Percentiles rank a stretch among this genome's conserved stretches.
These are phyloP conservation scores for Coffea eugenioides DNA, from an alignment of 257 asterid genomes.

Conservation along the genomic window DNA sequence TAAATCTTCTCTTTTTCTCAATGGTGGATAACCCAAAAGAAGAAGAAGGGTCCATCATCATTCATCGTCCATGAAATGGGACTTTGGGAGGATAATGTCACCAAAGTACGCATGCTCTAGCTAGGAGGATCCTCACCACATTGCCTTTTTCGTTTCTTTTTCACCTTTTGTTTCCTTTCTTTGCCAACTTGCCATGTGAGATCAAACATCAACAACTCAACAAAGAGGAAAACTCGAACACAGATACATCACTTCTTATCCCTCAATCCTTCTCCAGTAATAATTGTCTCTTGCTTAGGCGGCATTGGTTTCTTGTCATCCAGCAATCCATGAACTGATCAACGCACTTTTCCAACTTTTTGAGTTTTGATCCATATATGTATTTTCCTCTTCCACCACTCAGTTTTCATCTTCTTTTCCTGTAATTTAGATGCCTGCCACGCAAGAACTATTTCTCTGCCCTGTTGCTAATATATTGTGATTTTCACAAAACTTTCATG, in stretches of 20 bases:
- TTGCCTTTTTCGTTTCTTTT: not conserved
- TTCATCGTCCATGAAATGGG: slow-evolving; percentile 5
- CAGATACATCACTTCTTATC: slow-evolving; percentile 11
- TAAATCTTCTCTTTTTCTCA: not conserved
- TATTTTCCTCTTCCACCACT: no score
- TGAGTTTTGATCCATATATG: no score
- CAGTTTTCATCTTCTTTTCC: no score
- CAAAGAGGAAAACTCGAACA: not conserved
- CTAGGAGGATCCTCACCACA: not conserved
- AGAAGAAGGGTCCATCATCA: not conserved
- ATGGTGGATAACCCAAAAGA: not conserved
- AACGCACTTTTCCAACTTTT: not conserved
- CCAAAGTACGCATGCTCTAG: not conserved
- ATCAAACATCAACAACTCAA: not conserved
- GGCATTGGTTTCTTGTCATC: not conserved
- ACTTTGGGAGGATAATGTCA: slow-evolving; percentile 1
- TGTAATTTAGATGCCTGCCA: no score
- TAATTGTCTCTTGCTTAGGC: slow-evolving; percentile 10
- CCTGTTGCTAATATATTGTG: no score
- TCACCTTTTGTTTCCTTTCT: slow-evolving; percentile 10
- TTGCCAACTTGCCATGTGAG: slow-evolving; percentile 33
- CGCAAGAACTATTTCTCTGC: no score
- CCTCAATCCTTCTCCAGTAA: not conserved
- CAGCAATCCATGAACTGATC: not conserved
- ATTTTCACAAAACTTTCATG: no score